These are phyloP conservation scores for Wickerhamomyces ciferrii DNA, from an alignment of 805 yeast genomes.

Conservation along the genomic window DNA sequence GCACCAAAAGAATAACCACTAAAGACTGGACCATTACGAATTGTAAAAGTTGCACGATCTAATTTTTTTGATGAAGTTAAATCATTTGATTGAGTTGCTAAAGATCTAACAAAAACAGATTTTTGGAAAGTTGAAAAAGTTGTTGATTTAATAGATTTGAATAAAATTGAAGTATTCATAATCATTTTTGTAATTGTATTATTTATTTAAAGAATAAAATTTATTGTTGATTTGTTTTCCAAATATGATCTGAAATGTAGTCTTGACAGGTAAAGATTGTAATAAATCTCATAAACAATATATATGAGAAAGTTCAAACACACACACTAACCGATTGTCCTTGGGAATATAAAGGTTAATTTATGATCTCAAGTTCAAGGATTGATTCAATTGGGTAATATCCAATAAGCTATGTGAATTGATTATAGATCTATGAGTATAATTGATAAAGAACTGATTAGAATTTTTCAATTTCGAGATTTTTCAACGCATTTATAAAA, in stretches of 20 bases:
- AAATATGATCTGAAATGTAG: slow-evolving; percentile 46
- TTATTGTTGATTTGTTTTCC: slow-evolving; percentile 43
- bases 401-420: too few relatives aligned
- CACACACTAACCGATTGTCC: too few relatives aligned
- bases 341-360: neutral
- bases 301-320: neutral
- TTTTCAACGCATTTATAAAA: too few relatives aligned
- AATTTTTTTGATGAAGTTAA: slow-evolving; percentile 27
- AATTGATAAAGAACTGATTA: neutral
- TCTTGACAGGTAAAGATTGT: slow-evolving; percentile 37
- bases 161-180: slow-evolving; percentile 15
- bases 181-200: neutral
- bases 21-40: slow-evolving; percentile 90
- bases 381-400: too few relatives aligned
- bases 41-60: slow-evolving; percentile 84
- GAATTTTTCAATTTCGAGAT: neutral
- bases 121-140: slow-evolving; percentile 20
- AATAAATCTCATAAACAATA: slow-evolving; percentile 17
- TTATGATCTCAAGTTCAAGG: neutral
- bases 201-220: too few relatives aligned
- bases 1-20: slow-evolving; percentile 96
- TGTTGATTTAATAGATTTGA: slow-evolving; percentile 20
- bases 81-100: slow-evolving; percentile 15
- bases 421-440: too few relatives aligned
- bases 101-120: slow-evolving; percentile 19